Evolutionary conservation across 495 filamentous ascomycete species (phyloP), one percentile per base, ranked within the genome.

Genomic region (Aspergillus carlsbadensis): DNA sequence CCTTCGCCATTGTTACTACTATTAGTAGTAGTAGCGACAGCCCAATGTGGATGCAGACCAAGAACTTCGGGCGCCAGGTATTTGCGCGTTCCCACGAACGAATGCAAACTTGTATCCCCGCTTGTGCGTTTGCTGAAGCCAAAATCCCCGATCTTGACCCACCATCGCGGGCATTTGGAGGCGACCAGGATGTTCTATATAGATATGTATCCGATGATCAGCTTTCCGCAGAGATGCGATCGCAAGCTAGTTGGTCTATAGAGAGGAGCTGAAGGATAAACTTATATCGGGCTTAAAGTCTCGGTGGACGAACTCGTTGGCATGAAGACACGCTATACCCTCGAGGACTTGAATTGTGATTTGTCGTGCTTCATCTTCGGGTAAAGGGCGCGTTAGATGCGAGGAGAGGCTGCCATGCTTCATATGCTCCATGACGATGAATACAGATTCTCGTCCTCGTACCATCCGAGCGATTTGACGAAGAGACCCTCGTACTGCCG

Each of bases 241-340:
- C 8, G 26, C 26, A 4, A 29, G 26, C 26, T 8, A 29, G 26
- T n/a, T n/a, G n/a, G n/a, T 29, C 26, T 29, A 29, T 8, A 29
- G 4, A 29, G 26, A 29, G 26, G 26, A 29, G 26, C 26, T 3
- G 8, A 29, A 29, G 8, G 26, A 3, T 8, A 29, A 29, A 56
- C 69, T 49, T 68, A 75, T 75, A 45, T 65, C 65, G 18, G 80
- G 80, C 54, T 82, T 82, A 1, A 81, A 46, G 63, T 81, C 78
- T 22, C 79, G 57, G 61, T 82, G 78, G 20, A 64, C 66, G 58
- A 73, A 81, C 0, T 61, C 62, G 35, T 76, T 68, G 7, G 65
- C 46, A 52, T 81, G 79, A 68, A 82, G 77, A 18, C 67, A 62
- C 2, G 57, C 31, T 3, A 81, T 56, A 1, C 71, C 78, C 51